Evolutionary conservation across 108 stramenopile genomes (phyloP).

Genomic region (Conticribra weissflogii): DNA sequence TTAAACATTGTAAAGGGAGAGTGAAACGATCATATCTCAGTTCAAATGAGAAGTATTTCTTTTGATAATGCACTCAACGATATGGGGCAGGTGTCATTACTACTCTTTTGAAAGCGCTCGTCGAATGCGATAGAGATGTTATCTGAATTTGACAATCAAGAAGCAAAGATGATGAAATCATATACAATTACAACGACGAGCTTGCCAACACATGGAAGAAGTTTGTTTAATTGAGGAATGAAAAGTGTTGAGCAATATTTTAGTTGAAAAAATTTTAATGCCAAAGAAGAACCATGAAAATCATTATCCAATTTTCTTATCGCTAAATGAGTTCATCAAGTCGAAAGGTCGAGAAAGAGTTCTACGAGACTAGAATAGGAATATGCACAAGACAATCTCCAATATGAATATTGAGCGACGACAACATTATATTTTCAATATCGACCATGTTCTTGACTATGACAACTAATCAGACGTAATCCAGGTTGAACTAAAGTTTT

Average conservation of each 20-base stretch:
- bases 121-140: not conserved
- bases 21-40: not conserved
- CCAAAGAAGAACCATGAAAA: not conserved
- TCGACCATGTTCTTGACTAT: not conserved
- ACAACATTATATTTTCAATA: not conserved
- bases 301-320: not conserved
- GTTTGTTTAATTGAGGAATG: no score
- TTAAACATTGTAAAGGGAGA: not conserved
- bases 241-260: no score
- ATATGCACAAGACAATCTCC: not conserved
- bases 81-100: conserved; percentile 23
- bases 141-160: not conserved
- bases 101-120: conserved; percentile 50
- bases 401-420: not conserved
- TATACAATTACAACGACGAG: no score
- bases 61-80: not conserved
- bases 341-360: no score
- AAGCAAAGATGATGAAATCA: not conserved
- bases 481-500: not conserved
- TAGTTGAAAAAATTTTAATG: no score
- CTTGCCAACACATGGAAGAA: no score
- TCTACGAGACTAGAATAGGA: not conserved
- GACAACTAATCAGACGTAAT: not conserved
- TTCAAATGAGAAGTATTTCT: not conserved
- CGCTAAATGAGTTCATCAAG: not conserved